Evolutionary conservation across 257 asterid genomes (phyloP).

Genomic region (Coffea canephora): DNA sequence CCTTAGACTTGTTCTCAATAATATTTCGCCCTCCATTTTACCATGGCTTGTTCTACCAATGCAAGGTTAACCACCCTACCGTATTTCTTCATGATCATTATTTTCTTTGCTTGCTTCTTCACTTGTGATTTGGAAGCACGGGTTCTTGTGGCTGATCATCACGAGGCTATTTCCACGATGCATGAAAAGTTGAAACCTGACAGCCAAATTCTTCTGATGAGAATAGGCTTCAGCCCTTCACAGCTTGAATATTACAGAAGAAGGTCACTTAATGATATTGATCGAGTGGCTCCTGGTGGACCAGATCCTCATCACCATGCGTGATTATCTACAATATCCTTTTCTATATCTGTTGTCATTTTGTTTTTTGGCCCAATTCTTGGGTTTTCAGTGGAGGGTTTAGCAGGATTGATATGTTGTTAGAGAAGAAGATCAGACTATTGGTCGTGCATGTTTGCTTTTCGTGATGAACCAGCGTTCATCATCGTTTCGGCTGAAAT

Average conservation of each 20-base stretch:
- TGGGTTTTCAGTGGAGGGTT: neutral
- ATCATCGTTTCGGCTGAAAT: neutral
- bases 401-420: neutral
- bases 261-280: conserved; percentile 28
- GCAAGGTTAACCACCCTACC: conserved; percentile 5
- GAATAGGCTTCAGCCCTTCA: conserved; percentile 28
- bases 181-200: conserved; percentile 3
- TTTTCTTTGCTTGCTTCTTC: conserved; percentile 12
- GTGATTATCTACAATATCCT: neutral
- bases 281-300: conserved; percentile 40
- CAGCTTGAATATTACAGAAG: conserved; percentile 28
- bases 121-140: conserved; percentile 20
- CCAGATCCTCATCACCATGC: conserved; percentile 49
- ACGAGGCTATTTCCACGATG: neutral
- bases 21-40: neutral
- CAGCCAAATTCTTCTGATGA: conserved; percentile 23
- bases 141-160: conserved; percentile 6
- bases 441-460: neutral
- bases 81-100: conserved; percentile 17
- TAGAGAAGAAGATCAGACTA: neutral
- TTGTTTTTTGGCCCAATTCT: neutral
- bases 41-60: conserved; percentile 36
- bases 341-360: neutral
- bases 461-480: neutral
- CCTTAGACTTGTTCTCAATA: neutral